Evolutionary conservation across 805 yeast species (phyloP), one percentile per base, ranked within the genome.

Genomic region (Ogataea neopini): DNA sequence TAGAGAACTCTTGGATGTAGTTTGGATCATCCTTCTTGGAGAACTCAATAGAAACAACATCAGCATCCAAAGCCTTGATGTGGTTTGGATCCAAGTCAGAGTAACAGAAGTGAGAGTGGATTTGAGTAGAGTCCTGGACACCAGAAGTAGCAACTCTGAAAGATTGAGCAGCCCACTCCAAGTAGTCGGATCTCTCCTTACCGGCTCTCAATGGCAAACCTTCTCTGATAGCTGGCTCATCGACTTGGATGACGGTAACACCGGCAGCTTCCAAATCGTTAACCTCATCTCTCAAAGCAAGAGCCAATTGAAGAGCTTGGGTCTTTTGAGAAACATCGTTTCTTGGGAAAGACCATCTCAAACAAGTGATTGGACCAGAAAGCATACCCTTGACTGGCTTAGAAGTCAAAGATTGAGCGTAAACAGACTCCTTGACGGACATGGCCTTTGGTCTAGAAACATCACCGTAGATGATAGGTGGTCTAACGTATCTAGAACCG

Each of bases 271-370:
- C 99, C 73, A 94, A 88, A 73, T 94, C 99, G 69, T 85, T 80
- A 65, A 94, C 99, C 83, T 94, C 99, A 68, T 94, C 99, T 80
- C 98, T 89, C 70, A 94, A 81, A 63, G 98, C 98, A 68, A 94
- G 80, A 71, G 96, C 95, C 70, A 94, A 86, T 83, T 94, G 99
- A 73, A 87, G 81, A 63, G 97, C 89, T 81, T 94, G 99, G 61
- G 83, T 81, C 79, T 87, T 81, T 77, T 87, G 91, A 56, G 96
- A 79, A 62, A 92, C 86, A 68, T 94, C 99, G 72, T 91, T 92
- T 86, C 99, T 89, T 80, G 99, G 99, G 97, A 94, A 94, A 64
- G 99, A 94, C 99, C 99, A 94, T 84, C 99, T 88, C 74, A 94
- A 86, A 77, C 96, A 89, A 71, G 99, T 94, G 67, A 94, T 94